These are phyloP conservation scores for Yamadazyma laniorum DNA, from an alignment of 805 yeast genomes.

Conservation along the genomic window DNA sequence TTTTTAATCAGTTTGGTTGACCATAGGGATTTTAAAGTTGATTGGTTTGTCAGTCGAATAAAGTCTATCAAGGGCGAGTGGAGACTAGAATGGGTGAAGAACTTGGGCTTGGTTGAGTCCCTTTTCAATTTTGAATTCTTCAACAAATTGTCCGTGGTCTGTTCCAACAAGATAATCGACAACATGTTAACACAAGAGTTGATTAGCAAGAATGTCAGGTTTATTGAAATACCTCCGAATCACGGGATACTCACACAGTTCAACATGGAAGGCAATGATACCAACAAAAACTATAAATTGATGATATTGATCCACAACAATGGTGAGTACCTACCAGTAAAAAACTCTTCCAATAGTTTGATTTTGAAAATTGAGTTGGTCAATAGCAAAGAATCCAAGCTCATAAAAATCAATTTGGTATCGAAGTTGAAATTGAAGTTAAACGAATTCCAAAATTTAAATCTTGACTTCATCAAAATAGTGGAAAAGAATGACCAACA, in stretches of 20 bases:
- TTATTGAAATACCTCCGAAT: constrained; percentile 25
- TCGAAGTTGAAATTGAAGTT: constrained; percentile 24
- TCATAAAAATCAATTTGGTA: constrained; percentile 11
- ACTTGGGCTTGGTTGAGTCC: constrained; percentile 7
- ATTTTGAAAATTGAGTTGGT: constrained; percentile 30
- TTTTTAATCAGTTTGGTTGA: constrained; percentile 43
- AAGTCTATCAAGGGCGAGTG: constrained; percentile 52
- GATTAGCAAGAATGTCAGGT: constrained; percentile 35
- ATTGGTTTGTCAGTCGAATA: constrained; percentile 55
- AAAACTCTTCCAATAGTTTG: constrained; percentile 32
- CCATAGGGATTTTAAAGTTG: constrained; percentile 34
- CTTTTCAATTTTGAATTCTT: constrained; percentile 33
- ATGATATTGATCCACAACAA: constrained; percentile 11
- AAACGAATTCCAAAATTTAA: constrained; percentile 26
- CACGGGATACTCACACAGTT: constrained; percentile 14
- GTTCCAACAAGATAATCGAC: constrained; percentile 49
- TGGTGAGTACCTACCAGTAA: constrained; percentile 14
- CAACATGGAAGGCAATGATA: constrained; percentile 9
- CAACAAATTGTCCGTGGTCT: constrained; percentile 36
- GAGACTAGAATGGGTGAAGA: constrained; percentile 49
- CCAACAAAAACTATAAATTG: constrained; percentile 5
- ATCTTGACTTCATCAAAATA: constrained; percentile 19
- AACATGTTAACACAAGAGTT: constrained; percentile 55
- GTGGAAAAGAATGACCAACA: constrained; percentile 20
- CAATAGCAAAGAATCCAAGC: constrained; percentile 16